Evolutionary conservation across 306 rosid species (phyloP).

Genomic region (Trifolium dubium): DNA sequence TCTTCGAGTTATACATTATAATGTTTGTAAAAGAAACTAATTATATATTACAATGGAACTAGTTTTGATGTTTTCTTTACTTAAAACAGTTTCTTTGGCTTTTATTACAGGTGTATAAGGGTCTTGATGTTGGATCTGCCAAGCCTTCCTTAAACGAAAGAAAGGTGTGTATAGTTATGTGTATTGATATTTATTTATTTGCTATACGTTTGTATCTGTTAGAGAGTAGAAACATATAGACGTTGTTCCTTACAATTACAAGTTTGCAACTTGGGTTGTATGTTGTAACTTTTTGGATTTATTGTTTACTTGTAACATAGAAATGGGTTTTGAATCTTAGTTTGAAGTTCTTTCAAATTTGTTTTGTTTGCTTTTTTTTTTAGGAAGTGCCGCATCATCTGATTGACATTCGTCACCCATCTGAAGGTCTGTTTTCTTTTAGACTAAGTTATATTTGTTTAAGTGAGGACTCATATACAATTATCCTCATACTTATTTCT

Average conservation of each 20-base stretch:
- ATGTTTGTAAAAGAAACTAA: neutral
- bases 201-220: constrained; percentile 8
- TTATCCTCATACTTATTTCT: constrained; percentile 37
- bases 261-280: neutral
- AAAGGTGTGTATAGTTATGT: constrained; percentile 63
- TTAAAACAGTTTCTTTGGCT: constrained; percentile 16
- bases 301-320: neutral
- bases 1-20: constrained; percentile 1
- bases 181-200: neutral
- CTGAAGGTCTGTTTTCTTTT: constrained; percentile 68
- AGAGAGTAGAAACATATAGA: constrained; percentile 27
- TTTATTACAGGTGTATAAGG: constrained; percentile 70
- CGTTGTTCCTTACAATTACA: constrained; percentile 30
- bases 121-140: constrained; percentile 94
- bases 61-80: constrained; percentile 19
- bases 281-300: constrained; percentile 24
- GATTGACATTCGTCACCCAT: constrained; percentile 75
- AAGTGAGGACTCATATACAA: constrained; percentile 7
- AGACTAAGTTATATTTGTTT: constrained; percentile 31
- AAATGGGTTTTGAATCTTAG: neutral
- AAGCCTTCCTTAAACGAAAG: constrained; percentile 80
- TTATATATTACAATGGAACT: constrained; percentile 3
- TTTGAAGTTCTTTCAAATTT: constrained; percentile 27
- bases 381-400: constrained; percentile 93
- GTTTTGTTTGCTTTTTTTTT: constrained; percentile 36